Percentiles rank a stretch among this genome's conserved stretches.
Evolutionary conservation across 2,329 filamentous ascomycete species (phyloP).

Genomic region (Claviceps digitariae): DNA sequence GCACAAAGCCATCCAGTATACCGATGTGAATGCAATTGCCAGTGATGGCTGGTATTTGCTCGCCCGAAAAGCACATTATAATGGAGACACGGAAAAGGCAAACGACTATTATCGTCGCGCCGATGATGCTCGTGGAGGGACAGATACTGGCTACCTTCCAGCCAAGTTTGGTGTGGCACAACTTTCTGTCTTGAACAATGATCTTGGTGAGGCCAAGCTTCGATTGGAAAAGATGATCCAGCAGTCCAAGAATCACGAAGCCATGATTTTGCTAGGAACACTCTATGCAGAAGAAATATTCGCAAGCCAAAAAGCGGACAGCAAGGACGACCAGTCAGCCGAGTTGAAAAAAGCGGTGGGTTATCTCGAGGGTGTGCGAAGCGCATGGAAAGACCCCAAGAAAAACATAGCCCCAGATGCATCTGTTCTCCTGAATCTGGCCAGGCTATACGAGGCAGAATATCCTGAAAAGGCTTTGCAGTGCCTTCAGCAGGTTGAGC

Average conservation of each 20-base stretch:
- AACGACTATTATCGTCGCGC: conserved; percentile 79
- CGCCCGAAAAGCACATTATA: conserved; percentile 80
- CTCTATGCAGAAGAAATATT: conserved; percentile 94
- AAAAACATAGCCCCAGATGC: conserved; percentile 70
- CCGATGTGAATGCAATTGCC: conserved; percentile 89
- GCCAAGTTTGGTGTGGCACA: conserved; percentile 93
- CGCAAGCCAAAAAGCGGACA: conserved; percentile 53
- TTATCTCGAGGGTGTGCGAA: conserved; percentile 71
- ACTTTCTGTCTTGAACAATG: conserved; percentile 69
- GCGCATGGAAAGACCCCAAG: conserved; percentile 86
- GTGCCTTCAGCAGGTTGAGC: conserved; percentile 82
- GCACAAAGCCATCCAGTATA: conserved; percentile 86
- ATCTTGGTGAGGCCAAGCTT: conserved; percentile 85
- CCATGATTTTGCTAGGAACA: conserved; percentile 82
- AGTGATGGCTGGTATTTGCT: conserved; percentile 97
- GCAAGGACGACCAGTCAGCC: conserved; percentile 73
- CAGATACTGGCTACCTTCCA: conserved; percentile 82
- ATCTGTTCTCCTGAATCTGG: conserved; percentile 80
- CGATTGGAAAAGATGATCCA: conserved; percentile 89
- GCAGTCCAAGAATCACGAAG: conserved; percentile 69
- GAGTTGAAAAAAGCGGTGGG: conserved; percentile 78
- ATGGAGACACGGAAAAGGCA: conserved; percentile 60
- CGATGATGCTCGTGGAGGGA: conserved; percentile 80
- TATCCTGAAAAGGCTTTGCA: conserved; percentile 82
- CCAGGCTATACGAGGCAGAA: conserved; percentile 76